phyloP scores from a whole-genome alignment of 306 rosid species.

The Crotalaria pallida region DNA sequence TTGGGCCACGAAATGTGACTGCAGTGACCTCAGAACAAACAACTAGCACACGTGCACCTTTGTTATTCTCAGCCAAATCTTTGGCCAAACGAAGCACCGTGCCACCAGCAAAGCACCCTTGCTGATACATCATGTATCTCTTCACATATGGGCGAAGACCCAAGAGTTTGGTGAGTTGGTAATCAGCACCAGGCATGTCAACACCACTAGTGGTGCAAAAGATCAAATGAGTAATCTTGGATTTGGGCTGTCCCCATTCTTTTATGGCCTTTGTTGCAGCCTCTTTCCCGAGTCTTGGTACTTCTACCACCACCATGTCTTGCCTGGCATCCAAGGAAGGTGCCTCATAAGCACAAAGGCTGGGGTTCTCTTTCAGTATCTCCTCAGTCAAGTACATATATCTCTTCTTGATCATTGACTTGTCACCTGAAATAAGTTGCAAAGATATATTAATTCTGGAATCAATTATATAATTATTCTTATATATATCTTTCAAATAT shows the following conservation, averaged over 20 bases:
- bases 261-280: slow-evolving; percentile 61
- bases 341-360: slow-evolving; percentile 50
- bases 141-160: too few species aligned
- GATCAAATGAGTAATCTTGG: too few species aligned
- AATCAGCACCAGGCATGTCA: too few species aligned
- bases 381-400: slow-evolving; percentile 21
- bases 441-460: background rate
- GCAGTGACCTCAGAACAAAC: too few species aligned
- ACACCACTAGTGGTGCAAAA: too few species aligned
- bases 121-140: slow-evolving; percentile 72
- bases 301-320: slow-evolving; percentile 62
- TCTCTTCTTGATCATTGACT: slow-evolving; percentile 30
- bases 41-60: slow-evolving; percentile 22
- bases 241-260: too few species aligned
- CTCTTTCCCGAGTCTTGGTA: slow-evolving; percentile 65
- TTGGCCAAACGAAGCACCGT: slow-evolving; percentile 34
- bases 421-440: slow-evolving; percentile 33
- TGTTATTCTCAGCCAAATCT: slow-evolving; percentile 31
- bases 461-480: background rate
- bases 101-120: slow-evolving; percentile 30
- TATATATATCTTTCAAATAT: background rate
- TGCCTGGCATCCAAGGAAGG: slow-evolving; percentile 70
- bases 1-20: slow-evolving; percentile 22
- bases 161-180: too few species aligned
- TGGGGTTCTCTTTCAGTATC: slow-evolving; percentile 24